phyloP scores from a whole-genome alignment of 164 flowering plant genomes.

The Umbilicus rupestris region DNA sequence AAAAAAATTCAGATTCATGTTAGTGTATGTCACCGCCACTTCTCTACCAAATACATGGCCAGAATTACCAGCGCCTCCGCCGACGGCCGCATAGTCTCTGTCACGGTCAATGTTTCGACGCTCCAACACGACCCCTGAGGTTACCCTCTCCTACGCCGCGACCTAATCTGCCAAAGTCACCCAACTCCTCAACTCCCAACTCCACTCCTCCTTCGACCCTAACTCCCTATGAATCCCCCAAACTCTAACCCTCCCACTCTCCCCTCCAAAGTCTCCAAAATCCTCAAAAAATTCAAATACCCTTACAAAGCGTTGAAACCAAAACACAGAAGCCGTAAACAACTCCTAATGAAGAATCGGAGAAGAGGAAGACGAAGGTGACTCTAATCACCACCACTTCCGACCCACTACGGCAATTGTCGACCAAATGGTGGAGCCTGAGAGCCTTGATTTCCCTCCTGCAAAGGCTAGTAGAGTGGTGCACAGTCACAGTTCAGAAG shows the following conservation, averaged over 20 bases:
- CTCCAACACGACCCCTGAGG: slow-evolving; percentile 48
- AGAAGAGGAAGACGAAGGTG: no score
- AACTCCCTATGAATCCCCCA: slow-evolving; percentile 36
- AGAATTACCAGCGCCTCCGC: slow-evolving; percentile 31
- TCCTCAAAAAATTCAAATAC: slow-evolving; percentile 50
- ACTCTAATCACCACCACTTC: no score
- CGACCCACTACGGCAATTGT: no score
- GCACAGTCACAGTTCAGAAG: no score
- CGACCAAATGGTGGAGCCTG: no score
- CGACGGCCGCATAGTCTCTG: slow-evolving; percentile 46
- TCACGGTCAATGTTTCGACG: slow-evolving; percentile 32
- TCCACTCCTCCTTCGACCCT: slow-evolving; percentile 17
- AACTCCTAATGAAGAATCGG: no score
- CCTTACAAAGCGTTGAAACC: slow-evolving; percentile 53
- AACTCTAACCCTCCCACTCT: slow-evolving; percentile 31
- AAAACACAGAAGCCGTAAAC: no score
- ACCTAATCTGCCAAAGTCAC: slow-evolving; percentile 63
- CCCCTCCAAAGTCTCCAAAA: slow-evolving; percentile 69
- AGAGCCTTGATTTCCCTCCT: no score
- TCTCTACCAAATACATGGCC: slow-evolving; percentile 80
- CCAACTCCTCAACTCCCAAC: slow-evolving; percentile 38
- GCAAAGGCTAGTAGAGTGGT: no score
- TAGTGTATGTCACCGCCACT: slow-evolving; percentile 25
- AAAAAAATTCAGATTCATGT: not conserved
- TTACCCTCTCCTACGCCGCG: slow-evolving; percentile 72